Evolutionary conservation across 1,139 yeast species (phyloP).

Genomic region (Pichia sp.): DNA sequence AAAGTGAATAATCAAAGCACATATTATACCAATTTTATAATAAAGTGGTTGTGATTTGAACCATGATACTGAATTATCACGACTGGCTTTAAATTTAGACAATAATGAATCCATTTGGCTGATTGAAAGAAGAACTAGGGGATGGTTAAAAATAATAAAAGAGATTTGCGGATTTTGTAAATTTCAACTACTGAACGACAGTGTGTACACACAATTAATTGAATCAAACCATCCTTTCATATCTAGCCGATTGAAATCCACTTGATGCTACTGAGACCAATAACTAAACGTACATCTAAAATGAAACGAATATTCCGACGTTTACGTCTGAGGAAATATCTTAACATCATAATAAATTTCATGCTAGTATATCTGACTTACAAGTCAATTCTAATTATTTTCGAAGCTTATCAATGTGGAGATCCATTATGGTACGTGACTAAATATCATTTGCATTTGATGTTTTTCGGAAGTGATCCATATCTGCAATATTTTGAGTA

Average conservation of each 20-base stretch:
- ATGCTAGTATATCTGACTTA: conserved; percentile 2
- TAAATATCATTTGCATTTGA: neutral
- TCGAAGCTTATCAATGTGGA: conserved; percentile 1
- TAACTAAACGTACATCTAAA: neutral
- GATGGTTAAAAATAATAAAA: neutral
- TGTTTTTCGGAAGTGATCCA: neutral
- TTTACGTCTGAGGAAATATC: neutral
- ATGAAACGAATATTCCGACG: neutral
- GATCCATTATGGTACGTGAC: conserved; percentile 16
- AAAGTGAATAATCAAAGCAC: neutral
- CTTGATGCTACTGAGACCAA: neutral
- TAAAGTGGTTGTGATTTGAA: neutral
- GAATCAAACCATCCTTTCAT: no score
- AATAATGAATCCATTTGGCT: neutral
- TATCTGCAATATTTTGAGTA: neutral
- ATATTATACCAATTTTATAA: conserved; percentile 4
- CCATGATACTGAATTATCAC: conserved; percentile 1
- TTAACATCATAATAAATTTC: neutral
- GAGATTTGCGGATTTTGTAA: neutral
- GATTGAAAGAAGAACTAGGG: neutral
- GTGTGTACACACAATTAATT: no score
- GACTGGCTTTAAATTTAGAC: neutral
- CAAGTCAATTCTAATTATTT: neutral
- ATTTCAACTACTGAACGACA: neutral
- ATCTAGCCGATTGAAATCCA: neutral